phyloP scores from a whole-genome alignment of 208 protist species.

The Wallacemonas sp. region DNA sequence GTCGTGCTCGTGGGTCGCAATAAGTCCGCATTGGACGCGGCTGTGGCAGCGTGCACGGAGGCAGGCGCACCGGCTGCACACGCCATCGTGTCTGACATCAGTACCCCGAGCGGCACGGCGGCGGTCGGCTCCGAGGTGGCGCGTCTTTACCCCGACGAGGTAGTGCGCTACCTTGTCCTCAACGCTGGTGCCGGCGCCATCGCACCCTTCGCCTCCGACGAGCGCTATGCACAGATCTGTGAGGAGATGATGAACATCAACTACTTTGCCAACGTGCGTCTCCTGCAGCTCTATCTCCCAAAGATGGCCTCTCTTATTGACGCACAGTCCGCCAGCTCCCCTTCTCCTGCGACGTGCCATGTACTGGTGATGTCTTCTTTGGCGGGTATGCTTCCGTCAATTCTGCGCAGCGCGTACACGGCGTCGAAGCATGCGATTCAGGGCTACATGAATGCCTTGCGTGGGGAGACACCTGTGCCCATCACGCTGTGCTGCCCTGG shows the following conservation, averaged over 20 bases:
- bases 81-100: slow-evolving; percentile 66
- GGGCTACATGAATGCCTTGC: slow-evolving; percentile 86
- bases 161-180: slow-evolving; percentile 69
- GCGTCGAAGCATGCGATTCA: slow-evolving; percentile 88
- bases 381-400: slow-evolving; percentile 75
- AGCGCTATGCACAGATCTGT: slow-evolving; percentile 53
- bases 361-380: slow-evolving; percentile 81
- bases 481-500: slow-evolving; percentile 84
- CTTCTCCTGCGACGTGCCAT: slow-evolving; percentile 41
- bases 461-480: slow-evolving; percentile 64
- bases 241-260: slow-evolving; percentile 84
- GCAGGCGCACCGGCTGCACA: slow-evolving; percentile 53
- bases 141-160: slow-evolving; percentile 15
- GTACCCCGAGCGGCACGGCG: slow-evolving; percentile 33
- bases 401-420: slow-evolving; percentile 73
- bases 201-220: slow-evolving; percentile 53
- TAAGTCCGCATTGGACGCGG: slow-evolving; percentile 29
- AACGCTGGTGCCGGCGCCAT: slow-evolving; percentile 85
- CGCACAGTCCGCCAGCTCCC: neutral
- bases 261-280: slow-evolving; percentile 82
- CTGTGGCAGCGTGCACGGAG: slow-evolving; percentile 34
- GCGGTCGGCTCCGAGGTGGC: slow-evolving; percentile 27
- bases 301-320: slow-evolving; percentile 38
- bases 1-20: slow-evolving; percentile 82
- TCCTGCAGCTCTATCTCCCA: slow-evolving; percentile 72